phyloP scores from a whole-genome alignment of 805 yeast genomes.

The Gaillardinia entomophila region DNA sequence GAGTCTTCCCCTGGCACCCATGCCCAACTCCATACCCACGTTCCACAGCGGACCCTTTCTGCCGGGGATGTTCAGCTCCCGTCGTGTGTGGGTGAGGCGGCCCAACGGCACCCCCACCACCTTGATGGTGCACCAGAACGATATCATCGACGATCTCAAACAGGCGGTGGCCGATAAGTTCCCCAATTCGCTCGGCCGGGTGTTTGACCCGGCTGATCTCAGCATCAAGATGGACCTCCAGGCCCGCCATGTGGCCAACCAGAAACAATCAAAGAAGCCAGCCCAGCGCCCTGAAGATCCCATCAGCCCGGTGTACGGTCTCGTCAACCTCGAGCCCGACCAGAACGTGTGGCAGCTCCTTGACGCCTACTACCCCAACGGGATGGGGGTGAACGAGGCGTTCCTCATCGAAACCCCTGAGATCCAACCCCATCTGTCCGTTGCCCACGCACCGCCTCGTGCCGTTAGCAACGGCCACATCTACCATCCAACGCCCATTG shows the following conservation, averaged over 20 bases:
- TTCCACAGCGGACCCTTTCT: slow-evolving; percentile 5
- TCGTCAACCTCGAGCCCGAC: slow-evolving; percentile 49
- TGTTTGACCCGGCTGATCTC: slow-evolving; percentile 67
- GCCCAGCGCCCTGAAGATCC: neutral
- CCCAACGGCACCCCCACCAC: slow-evolving; percentile 62
- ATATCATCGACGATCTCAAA: slow-evolving; percentile 81
- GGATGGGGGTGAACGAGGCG: slow-evolving; percentile 64
- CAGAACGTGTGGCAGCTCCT: slow-evolving; percentile 50
- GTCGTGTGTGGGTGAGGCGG: slow-evolving; percentile 53
- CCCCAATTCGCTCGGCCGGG: slow-evolving; percentile 59
- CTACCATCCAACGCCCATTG: slow-evolving; percentile 1
- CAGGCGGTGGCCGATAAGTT: slow-evolving; percentile 54
- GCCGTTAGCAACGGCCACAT: slow-evolving; percentile 3
- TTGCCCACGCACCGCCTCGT: slow-evolving; percentile 1
- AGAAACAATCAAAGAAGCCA: neutral
- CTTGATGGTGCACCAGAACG: slow-evolving; percentile 51
- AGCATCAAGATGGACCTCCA: slow-evolving; percentile 28
- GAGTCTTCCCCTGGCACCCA: neutral
- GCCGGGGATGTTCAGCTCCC: slow-evolving; percentile 10
- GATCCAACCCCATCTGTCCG: slow-evolving; percentile 3
- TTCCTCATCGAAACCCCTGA: slow-evolving; percentile 49
- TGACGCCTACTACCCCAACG: slow-evolving; percentile 58
- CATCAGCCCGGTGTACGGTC: neutral
- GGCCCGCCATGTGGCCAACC: slow-evolving; percentile 2
- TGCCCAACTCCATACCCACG: neutral